A percentile compares a stretch with the other conserved stretches of the same genome.
These are phyloP conservation scores for Trichoderma asperelloides DNA, from an alignment of 495 filamentous ascomycete genomes.

Conservation along the genomic window DNA sequence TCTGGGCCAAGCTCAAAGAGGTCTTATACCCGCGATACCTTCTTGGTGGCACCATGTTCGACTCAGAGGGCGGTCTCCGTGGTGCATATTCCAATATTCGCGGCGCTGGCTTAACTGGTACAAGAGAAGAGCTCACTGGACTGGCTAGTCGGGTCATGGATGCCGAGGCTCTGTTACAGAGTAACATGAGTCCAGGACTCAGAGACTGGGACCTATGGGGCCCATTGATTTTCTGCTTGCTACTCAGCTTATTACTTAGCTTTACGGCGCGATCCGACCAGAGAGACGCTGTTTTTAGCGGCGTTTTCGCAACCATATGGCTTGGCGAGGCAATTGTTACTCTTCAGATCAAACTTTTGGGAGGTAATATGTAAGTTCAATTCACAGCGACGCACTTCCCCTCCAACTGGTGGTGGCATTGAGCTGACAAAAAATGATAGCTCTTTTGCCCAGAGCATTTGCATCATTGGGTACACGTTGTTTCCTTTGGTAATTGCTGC, in stretches of 20 bases:
- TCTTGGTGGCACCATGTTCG: slow-evolving; percentile 68
- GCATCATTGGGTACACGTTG: slow-evolving; percentile 96
- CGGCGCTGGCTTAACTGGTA: slow-evolving; percentile 36
- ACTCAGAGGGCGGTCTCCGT: slow-evolving; percentile 44
- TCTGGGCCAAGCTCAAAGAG: slow-evolving; percentile 96
- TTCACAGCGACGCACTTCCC: neutral
- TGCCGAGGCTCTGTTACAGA: slow-evolving; percentile 59
- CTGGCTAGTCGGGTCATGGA: slow-evolving; percentile 52
- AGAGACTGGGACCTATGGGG: slow-evolving; percentile 99
- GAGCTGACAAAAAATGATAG: slow-evolving; percentile 33
- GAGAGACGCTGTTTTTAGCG: slow-evolving; percentile 82
- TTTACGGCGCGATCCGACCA: slow-evolving; percentile 65
- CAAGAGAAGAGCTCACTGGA: slow-evolving; percentile 54
- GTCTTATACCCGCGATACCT: slow-evolving; percentile 97
- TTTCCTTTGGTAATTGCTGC: slow-evolving; percentile 97
- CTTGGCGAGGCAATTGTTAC: slow-evolving; percentile 95
- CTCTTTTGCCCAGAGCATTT: slow-evolving; percentile 94
- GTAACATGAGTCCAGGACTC: slow-evolving; percentile 76
- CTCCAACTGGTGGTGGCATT: slow-evolving; percentile 8
- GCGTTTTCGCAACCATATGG: slow-evolving; percentile 95
- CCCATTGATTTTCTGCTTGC: slow-evolving; percentile 83
- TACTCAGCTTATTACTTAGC: slow-evolving; percentile 78
- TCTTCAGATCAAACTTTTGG: slow-evolving; percentile 94
- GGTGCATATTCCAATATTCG: slow-evolving; percentile 44
- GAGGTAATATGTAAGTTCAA: slow-evolving; percentile 87